Conservation (phyloP, 177 flowering plant species). For the Vitis hybrid region DNA sequence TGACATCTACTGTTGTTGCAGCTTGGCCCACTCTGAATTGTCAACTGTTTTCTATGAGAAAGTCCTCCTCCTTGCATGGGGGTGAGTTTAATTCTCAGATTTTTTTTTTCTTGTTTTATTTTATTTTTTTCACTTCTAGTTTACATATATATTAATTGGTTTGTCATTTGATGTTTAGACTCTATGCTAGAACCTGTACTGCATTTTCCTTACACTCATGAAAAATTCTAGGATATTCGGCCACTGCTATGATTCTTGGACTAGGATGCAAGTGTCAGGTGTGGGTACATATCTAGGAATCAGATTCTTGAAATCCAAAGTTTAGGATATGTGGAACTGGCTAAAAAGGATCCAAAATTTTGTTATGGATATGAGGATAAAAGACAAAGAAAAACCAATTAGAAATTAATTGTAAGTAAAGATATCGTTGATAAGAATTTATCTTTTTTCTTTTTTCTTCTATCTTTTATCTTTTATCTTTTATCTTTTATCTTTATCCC, state of each 20-base stretch:
- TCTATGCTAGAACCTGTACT: neutral
- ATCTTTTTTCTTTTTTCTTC: no score
- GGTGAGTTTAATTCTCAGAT: conserved; percentile 49
- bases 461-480: no score
- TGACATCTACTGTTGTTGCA: conserved; percentile 27
- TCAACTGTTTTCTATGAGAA: conserved; percentile 96
- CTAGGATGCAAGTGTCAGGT: no score
- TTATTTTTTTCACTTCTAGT: neutral
- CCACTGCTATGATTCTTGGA: neutral
- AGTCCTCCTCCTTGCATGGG: conserved; percentile 88
- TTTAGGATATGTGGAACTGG: no score
- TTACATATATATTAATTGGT: neutral
- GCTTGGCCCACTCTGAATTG: conserved; percentile 94
- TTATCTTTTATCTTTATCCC: no score
- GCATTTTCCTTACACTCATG: neutral
- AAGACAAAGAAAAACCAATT: no score
- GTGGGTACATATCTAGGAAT: no score
- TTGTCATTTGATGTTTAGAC: neutral
- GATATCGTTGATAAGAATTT: no score
- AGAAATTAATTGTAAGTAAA: no score
- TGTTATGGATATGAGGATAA: no score
- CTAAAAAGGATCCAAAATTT: no score
- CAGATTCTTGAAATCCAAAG: no score
- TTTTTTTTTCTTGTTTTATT: neutral
- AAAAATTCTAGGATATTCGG: neutral